phyloP scores from a whole-genome alignment of 2,329 filamentous ascomycete genomes.

The Akanthomyces dipterigenus region DNA sequence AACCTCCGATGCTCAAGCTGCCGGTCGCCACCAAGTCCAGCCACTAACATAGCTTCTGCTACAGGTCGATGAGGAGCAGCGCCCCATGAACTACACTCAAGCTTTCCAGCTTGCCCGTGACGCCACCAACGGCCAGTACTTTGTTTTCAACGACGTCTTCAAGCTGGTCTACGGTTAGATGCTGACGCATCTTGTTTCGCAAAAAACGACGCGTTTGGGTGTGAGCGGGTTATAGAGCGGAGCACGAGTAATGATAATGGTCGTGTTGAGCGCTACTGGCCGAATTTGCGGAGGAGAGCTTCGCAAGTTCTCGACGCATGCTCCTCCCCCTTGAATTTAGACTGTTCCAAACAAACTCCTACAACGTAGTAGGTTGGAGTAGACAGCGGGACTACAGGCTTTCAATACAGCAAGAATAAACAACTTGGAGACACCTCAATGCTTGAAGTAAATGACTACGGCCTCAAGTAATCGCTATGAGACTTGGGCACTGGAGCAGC shows the following conservation, averaged over 20 bases:
- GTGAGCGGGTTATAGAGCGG: constrained; percentile 5
- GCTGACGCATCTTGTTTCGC: not conserved
- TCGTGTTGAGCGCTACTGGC: not conserved
- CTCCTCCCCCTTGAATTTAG: not conserved
- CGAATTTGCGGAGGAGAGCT: not conserved
- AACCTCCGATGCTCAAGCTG: not conserved
- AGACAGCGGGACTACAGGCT: not conserved
- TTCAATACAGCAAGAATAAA: not conserved
- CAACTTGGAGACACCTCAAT: not conserved
- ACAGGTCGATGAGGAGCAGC: constrained; percentile 78
- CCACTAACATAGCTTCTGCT: not conserved
- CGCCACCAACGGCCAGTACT: constrained; percentile 58
- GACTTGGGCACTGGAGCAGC: too few species aligned
- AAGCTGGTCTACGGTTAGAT: constrained; percentile 67
- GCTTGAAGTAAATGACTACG: too few species aligned
- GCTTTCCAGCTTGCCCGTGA: constrained; percentile 77
- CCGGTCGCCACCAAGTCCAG: not conserved
- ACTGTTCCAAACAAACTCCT: not conserved
- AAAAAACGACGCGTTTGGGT: not conserved
- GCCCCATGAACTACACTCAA: constrained; percentile 87
- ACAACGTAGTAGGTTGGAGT: not conserved
- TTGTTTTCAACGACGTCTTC: constrained; percentile 92
- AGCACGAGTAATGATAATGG: not conserved
- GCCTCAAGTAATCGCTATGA: too few species aligned
- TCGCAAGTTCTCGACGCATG: not conserved